Percentiles rank a stretch among this genome's conserved stretches.
Conservation (phyloP, 108 stramenopile species). For the Heterococcus sp. region DNA sequence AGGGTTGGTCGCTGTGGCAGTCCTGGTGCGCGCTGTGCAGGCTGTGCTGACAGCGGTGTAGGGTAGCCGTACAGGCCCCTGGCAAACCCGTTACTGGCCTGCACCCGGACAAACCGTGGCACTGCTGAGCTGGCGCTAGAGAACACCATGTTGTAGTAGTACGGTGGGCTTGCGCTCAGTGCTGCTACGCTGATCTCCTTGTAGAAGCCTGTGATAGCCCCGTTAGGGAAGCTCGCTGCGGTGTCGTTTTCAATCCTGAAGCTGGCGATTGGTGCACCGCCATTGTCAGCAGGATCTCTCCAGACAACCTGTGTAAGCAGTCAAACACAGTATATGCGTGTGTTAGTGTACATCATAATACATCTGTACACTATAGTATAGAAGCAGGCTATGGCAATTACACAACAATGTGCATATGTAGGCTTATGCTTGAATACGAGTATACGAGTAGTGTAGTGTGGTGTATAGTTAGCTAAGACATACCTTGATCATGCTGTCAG, state of each 20-base stretch:
- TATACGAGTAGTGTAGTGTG: constrained; percentile 2
- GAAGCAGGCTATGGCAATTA: not conserved
- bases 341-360: not conserved
- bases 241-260: constrained; percentile 75
- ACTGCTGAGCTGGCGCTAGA: constrained; percentile 46
- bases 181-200: constrained; percentile 12
- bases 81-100: constrained; percentile 68
- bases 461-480: constrained; percentile 13
- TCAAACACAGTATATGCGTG: not conserved
- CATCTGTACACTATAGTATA: not conserved
- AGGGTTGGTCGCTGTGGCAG: constrained; percentile 20
- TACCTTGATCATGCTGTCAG: constrained; percentile 75
- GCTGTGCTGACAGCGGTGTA: constrained; percentile 28
- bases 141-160: constrained; percentile 67
- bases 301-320: not conserved
- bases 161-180: constrained; percentile 42
- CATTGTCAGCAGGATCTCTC: constrained; percentile 48
- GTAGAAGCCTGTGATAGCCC: constrained; percentile 34
- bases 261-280: constrained; percentile 61
- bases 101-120: constrained; percentile 65
- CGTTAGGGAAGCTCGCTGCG: constrained; percentile 40
- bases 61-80: constrained; percentile 53
- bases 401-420: not conserved
- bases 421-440: not conserved
- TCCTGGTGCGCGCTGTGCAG: constrained; percentile 45